Conservation (phyloP, 148 eudicot genomes). For the Heliosperma pusillum region DNA sequence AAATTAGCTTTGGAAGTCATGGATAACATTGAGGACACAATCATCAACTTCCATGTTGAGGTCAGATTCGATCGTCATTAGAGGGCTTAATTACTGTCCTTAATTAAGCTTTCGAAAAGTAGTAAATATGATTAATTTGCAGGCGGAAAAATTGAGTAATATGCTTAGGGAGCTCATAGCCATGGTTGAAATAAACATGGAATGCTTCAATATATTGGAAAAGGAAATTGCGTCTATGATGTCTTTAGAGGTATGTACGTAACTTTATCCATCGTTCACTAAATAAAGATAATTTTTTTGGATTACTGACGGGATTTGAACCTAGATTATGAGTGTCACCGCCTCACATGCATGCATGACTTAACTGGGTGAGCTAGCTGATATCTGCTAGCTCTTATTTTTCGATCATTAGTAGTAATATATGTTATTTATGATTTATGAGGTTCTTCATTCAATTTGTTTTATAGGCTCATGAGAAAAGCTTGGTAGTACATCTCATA, state of each 20-base stretch:
- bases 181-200: conserved; percentile 45
- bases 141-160: conserved; percentile 55
- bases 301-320: background rate
- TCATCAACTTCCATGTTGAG: conserved; percentile 42
- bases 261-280: background rate
- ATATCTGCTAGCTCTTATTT: no score
- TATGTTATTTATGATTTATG: background rate
- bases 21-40: conserved; percentile 39
- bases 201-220: conserved; percentile 45
- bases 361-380: no score
- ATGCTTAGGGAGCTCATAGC: conserved; percentile 45
- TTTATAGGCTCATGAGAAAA: conserved; percentile 47
- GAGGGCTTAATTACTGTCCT: background rate
- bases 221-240: conserved; percentile 31
- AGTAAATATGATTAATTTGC: background rate
- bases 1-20: conserved; percentile 42
- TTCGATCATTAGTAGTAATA: no score
- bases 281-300: background rate
- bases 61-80: conserved; percentile 23
- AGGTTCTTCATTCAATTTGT: background rate
- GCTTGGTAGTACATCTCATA: conserved; percentile 44
- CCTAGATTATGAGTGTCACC: no score
- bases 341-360: no score
- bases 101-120: background rate
- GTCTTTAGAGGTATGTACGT: conserved; percentile 50